Evolutionary conservation across 805 yeast genomes (phyloP).

Genomic region (Yamadazyma takamatsuzukensis): DNA sequence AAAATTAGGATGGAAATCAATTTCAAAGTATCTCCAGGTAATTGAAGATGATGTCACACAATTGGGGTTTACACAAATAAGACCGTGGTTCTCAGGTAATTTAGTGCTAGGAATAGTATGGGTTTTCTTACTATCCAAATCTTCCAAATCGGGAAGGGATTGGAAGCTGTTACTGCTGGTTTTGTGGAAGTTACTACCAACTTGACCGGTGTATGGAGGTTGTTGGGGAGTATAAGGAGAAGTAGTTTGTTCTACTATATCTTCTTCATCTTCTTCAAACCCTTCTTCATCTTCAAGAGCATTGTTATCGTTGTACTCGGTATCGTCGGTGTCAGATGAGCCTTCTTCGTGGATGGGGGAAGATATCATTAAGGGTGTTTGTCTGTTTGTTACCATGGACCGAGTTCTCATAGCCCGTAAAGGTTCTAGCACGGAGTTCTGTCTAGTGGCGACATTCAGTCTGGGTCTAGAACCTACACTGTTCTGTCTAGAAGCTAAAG

Average conservation of each 20-base stretch:
- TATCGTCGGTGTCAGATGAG: conserved; percentile 35
- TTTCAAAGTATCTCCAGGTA: conserved; percentile 44
- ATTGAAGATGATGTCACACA: conserved; percentile 37
- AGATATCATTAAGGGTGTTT: conserved; percentile 28
- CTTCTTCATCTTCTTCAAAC: conserved; percentile 24
- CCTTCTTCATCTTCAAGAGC: conserved; percentile 23
- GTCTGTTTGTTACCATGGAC: conserved; percentile 33
- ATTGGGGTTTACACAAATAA: conserved; percentile 38
- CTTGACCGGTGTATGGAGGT: conserved; percentile 36
- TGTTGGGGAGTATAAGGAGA: conserved; percentile 42
- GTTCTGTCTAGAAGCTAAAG: background rate
- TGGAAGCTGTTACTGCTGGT: conserved; percentile 24
- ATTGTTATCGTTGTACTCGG: conserved; percentile 29
- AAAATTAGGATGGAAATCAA: conserved; percentile 34
- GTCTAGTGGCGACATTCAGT: conserved; percentile 5
- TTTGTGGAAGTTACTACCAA: conserved; percentile 7
- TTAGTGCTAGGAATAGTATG: conserved; percentile 38
- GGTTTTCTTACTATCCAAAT: conserved; percentile 40
- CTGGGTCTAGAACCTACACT: background rate
- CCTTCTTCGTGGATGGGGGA: conserved; percentile 42
- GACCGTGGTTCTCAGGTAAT: conserved; percentile 37
- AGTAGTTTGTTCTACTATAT: conserved; percentile 20
- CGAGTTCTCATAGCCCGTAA: conserved; percentile 41
- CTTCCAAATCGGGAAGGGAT: conserved; percentile 42
- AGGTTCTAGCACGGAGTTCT: conserved; percentile 19